Percentiles rank a stretch among this genome's conserved stretches.
Evolutionary conservation across 805 yeast species (phyloP).

Genomic region (Metschnikowia lachancei): DNA sequence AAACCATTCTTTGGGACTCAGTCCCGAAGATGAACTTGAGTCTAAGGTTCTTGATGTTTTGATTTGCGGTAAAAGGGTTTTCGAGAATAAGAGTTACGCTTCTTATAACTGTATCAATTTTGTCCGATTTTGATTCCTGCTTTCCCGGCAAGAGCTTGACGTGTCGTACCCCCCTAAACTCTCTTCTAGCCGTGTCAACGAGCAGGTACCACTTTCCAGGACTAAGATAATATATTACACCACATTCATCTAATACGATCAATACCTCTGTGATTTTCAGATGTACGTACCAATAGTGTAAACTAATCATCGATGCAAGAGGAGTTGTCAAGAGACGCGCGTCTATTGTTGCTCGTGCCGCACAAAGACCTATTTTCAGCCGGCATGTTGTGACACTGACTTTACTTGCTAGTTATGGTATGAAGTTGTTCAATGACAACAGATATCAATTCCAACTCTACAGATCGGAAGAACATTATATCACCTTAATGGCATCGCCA

Average conservation of each 20-base stretch:
- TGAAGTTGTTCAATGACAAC: too few relatives aligned
- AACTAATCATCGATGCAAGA: background rate
- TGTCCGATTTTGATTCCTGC: background rate
- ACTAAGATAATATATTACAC: constrained; percentile 15
- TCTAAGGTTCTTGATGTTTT: constrained; percentile 7
- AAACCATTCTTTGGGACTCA: constrained; percentile 35
- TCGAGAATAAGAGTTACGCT: constrained; percentile 8
- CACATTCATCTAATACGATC: constrained; percentile 14
- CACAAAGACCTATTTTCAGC: background rate
- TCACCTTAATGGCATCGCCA: too few relatives aligned
- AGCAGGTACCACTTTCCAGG: constrained; percentile 16
- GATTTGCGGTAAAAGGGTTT: constrained; percentile 6
- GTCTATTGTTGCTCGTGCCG: background rate
- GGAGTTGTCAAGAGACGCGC: constrained; percentile 1
- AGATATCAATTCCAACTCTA: too few relatives aligned
- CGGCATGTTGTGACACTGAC: background rate
- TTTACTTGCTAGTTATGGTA: background rate
- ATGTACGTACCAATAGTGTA: constrained; percentile 15
- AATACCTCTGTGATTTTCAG: constrained; percentile 16
- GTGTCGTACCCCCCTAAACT: constrained; percentile 9
- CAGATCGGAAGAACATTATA: too few relatives aligned
- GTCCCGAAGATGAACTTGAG: constrained; percentile 35
- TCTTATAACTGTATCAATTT: background rate
- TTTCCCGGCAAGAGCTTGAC: constrained; percentile 12
- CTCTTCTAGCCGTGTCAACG: constrained; percentile 15